Base-by-base conservation (phyloP, 768 basidiomycete species). In the Boletales sp. region DNA sequence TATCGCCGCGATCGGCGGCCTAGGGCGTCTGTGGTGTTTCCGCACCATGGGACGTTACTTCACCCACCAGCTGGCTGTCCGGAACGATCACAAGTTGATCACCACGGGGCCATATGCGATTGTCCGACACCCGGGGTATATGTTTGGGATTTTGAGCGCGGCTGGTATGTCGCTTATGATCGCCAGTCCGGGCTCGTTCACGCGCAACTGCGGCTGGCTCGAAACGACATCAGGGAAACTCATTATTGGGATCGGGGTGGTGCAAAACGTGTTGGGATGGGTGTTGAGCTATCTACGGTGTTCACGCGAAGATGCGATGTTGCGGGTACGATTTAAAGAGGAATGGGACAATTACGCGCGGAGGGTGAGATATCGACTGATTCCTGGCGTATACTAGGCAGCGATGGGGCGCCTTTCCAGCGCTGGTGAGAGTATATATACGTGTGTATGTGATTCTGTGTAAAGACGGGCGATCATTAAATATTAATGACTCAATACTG, bases 21-120 rank as follows among this genome's bases (percentile, higher is more conserved):
- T 61, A 6, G 54, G 77, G 3, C 73, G 77, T 15, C 37, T 70
- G 8, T 64, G 66, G 66, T 72, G 70, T 50, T 72, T 63, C 57
- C 61, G 55, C 35, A 43, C 58, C 9, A 54, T 72, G 30, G 71
- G 71, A 2, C 51, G 51, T 3, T 58, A 69, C 32, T 72, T 72
- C 52, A 72, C 71, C 0, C 68, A 68, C 47, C 57, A 71, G 4
- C 68, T 71, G 2, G 57, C 62, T 17, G 49, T 73, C 15, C 59
- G 59, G 2, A 58, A 58, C 18, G 48, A 62, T 3, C 72, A 72
- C 43, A 17, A 41, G 11, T 64, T 73, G 5, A 45, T 73, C 21
- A 70, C 63, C 2, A 48, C 57, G 2, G 72, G 72, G 0, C 71
- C 72, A 3, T 73, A 73, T 49, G 53, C 58, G 9, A 50, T 65